phyloP scores from a whole-genome alignment of 768 basidiomycete genomes.

The Tulasnella sp. region DNA sequence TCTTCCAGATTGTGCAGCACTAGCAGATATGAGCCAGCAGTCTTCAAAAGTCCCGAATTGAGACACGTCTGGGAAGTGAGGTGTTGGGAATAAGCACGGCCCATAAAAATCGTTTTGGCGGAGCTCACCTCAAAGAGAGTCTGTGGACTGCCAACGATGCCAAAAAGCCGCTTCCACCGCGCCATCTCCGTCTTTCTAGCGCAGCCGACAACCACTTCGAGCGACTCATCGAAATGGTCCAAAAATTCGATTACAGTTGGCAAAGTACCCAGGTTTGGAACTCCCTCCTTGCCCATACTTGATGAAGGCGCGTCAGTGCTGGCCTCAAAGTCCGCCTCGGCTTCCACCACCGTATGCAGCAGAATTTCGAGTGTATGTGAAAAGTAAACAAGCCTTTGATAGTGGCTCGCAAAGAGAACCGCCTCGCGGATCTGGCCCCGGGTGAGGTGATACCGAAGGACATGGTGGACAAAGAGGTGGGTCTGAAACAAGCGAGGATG shows the following conservation, averaged over 20 bases:
- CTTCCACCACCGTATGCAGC: constrained; percentile 86
- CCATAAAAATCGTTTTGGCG: not conserved
- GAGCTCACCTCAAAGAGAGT: constrained; percentile 75
- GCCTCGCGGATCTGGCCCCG: constrained; percentile 50
- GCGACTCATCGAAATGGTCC: constrained; percentile 83
- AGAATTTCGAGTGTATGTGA: constrained; percentile 91
- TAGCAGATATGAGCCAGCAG: constrained; percentile 86
- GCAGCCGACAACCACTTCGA: constrained; percentile 93
- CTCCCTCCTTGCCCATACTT: constrained; percentile 12
- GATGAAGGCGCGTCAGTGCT: constrained; percentile 22
- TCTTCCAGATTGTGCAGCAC: constrained; percentile 84
- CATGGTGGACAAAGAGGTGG: constrained; percentile 87
- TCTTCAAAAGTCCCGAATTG: constrained; percentile 61
- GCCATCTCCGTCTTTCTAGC: constrained; percentile 94
- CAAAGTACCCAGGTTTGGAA: constrained; percentile 33
- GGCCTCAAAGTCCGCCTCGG: constrained; percentile 44
- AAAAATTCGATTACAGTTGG: constrained; percentile 76
- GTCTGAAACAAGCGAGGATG: constrained; percentile 44
- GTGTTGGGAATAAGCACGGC: not conserved
- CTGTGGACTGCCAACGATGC: constrained; percentile 84
- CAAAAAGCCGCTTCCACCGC: constrained; percentile 81
- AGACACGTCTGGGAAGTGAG: constrained; percentile 56
- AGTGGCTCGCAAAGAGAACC: constrained; percentile 76
- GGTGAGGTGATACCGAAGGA: constrained; percentile 75
- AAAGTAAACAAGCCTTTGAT: constrained; percentile 84